phyloP scores from a whole-genome alignment of 208 protist genomes.

The Strigomonas culicis region DNA sequence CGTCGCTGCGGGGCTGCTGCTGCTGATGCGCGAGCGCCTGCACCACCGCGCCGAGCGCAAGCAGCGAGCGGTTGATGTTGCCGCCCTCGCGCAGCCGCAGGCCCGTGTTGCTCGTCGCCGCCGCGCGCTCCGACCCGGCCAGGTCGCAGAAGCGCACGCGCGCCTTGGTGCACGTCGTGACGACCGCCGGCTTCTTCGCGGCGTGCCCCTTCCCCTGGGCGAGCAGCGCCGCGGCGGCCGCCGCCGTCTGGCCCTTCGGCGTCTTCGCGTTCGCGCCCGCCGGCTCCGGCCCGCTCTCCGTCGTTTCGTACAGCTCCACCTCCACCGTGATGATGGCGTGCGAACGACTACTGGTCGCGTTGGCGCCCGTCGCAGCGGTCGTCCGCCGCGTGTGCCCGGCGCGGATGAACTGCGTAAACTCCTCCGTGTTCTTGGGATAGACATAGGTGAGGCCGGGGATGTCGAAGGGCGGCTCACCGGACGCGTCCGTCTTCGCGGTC shows the following conservation, averaged over 20 bases:
- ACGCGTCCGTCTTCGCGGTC: slow-evolving; percentile 26
- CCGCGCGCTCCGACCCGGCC: slow-evolving; percentile 87
- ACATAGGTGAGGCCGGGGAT: slow-evolving; percentile 62
- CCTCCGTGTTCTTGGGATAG: slow-evolving; percentile 47
- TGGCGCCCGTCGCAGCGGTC: slow-evolving; percentile 64
- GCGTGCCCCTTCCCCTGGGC: no score
- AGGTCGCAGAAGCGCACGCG: slow-evolving; percentile 84
- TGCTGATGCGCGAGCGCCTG: slow-evolving; percentile 72
- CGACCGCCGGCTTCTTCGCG: slow-evolving; percentile 11
- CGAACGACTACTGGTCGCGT: slow-evolving; percentile 83
- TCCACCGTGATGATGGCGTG: slow-evolving; percentile 89
- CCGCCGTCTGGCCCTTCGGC: background rate
- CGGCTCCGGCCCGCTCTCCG: background rate
- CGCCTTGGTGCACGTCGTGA: slow-evolving; percentile 47
- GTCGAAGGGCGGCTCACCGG: slow-evolving; percentile 12
- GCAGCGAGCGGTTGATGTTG: slow-evolving; percentile 93
- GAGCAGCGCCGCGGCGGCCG: slow-evolving; percentile 2
- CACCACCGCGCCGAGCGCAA: slow-evolving; percentile 92
- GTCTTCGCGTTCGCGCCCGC: no score
- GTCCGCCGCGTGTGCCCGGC: slow-evolving; percentile 72
- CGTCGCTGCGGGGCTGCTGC: no score
- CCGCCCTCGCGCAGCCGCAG: slow-evolving; percentile 88
- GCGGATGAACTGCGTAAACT: slow-evolving; percentile 60
- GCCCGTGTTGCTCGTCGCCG: slow-evolving; percentile 75
- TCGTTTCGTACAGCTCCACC: slow-evolving; percentile 42